phyloP scores from a whole-genome alignment of 2,329 filamentous ascomycete species.

The Ophiostoma novo-ulmi region DNA sequence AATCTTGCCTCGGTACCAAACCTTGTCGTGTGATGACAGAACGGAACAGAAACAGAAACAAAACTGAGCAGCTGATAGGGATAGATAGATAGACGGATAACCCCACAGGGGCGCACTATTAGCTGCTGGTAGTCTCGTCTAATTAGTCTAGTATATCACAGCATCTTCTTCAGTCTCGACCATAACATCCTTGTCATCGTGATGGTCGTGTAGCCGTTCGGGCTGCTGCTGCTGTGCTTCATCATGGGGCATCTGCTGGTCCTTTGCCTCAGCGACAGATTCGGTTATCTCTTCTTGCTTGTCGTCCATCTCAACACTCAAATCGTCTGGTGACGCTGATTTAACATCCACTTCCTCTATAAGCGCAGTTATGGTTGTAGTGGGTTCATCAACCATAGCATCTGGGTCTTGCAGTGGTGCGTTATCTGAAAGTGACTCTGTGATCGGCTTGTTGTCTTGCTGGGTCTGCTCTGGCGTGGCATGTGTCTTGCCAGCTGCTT shows the following conservation, averaged over 20 bases:
- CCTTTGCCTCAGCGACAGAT: constrained; percentile 20
- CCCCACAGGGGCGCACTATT: not conserved
- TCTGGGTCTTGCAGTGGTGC: not conserved
- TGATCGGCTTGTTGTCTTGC: not conserved
- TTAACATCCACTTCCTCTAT: constrained; percentile 29
- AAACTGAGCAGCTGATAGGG: not conserved
- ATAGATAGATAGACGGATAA: not conserved
- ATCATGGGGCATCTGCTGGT: not conserved
- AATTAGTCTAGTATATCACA: constrained; percentile 65
- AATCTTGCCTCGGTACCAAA: not conserved
- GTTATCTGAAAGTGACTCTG: not conserved
- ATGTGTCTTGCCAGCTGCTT: not conserved
- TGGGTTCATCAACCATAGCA: constrained; percentile 13
- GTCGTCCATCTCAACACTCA: constrained; percentile 23
- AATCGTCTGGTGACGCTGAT: no score
- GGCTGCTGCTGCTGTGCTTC: constrained; percentile 32
- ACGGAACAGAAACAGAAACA: not conserved
- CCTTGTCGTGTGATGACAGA: not conserved
- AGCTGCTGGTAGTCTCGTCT: not conserved
- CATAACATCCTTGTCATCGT: constrained; percentile 70
- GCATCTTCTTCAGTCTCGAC: constrained; percentile 84
- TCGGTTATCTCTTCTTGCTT: constrained; percentile 20
- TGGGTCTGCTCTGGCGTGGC: not conserved
- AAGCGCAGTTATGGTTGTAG: not conserved
- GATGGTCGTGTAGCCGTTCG: constrained; percentile 32